Base-by-base conservation (phyloP, 2,329 filamentous ascomycete genomes). In the Aureobasidium melanogenum region DNA sequence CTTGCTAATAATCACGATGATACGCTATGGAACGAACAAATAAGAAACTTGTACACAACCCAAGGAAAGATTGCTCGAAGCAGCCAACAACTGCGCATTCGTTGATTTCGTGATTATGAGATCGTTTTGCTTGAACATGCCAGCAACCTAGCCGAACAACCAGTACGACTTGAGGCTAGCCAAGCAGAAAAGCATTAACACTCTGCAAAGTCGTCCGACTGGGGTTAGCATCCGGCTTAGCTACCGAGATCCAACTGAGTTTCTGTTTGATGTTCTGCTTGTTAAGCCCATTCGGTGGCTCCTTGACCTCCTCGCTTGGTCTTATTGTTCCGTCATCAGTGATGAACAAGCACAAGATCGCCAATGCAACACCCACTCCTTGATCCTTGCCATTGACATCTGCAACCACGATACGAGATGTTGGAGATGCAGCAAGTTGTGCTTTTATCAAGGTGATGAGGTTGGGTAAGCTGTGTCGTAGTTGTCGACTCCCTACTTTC, bases 101-200 rank as follows among this genome's bases (percentile, higher is more conserved):
- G 39, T 24, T 24, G 32, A 43, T 22, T 14, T 22, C 10, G 39
- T 41, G 12, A 4, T 38, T 15, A 38, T 38, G 36, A 17, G 14
- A 41, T 41, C n/a, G 7, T 10, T 5, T 26, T 44, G 43, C 43
- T n/a, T 28, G 14, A 28, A 17, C 10, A 7, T 5, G 17, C 22
- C 12, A 12, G 4, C 19, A 14, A 10, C 4, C 24, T 15, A 1
- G 12, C 14, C 4, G n/a, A 4, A 3, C 12, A 10, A 43, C 36
- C 39, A 43, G 12, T 26, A 26, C 17, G 22, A 22, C 14, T 12
- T 14, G 15, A 6, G 8, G 4, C 48, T 38, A 51, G 15, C 48
- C 48, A 17, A 97, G 93, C 56, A 97, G 75, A 69, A 90, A 96
- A 60, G 89, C 89, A 73, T 97, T 97, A 5, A 97, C 88, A 66